Conservation (phyloP, 208 protist species). For the Spongospora subterranea region DNA sequence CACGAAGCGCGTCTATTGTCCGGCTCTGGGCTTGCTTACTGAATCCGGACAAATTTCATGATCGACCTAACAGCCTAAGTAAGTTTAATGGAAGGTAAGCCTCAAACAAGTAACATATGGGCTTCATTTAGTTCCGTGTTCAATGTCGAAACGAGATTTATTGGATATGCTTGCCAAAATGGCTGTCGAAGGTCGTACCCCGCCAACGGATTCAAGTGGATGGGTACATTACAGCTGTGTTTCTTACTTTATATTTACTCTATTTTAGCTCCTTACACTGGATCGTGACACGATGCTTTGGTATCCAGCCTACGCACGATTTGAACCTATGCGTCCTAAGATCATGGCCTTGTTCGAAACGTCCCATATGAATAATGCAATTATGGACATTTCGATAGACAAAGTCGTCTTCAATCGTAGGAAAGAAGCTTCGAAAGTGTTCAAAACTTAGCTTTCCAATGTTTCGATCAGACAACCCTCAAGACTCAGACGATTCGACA, state of each 20-base stretch:
- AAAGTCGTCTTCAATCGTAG: not conserved
- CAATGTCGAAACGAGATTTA: slow-evolving; percentile 19
- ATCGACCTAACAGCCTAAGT: too few species aligned
- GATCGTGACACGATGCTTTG: not conserved
- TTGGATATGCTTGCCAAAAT: slow-evolving; percentile 34
- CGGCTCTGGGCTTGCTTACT: not conserved
- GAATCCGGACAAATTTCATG: not conserved
- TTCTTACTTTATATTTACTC: not conserved
- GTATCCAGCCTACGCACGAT: not conserved
- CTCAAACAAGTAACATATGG: not conserved
- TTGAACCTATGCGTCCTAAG: not conserved
- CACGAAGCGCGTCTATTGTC: not conserved
- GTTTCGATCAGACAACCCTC: too few species aligned
- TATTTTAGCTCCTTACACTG: not conserved
- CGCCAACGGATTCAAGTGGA: not conserved
- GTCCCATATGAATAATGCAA: not conserved
- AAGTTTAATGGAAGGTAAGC: not conserved
- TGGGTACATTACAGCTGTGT: not conserved
- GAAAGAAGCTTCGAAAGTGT: not conserved
- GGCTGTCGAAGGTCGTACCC: not conserved
- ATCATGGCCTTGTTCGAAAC: slow-evolving; percentile 37
- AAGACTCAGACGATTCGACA: too few species aligned
- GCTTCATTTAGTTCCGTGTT: not conserved
- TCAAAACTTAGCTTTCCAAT: too few species aligned
- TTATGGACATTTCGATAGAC: not conserved